Percentiles rank a stretch among this genome's conserved stretches.
Conservation (phyloP, 2,329 filamentous ascomycete species). For the Trichoderma sp. region DNA sequence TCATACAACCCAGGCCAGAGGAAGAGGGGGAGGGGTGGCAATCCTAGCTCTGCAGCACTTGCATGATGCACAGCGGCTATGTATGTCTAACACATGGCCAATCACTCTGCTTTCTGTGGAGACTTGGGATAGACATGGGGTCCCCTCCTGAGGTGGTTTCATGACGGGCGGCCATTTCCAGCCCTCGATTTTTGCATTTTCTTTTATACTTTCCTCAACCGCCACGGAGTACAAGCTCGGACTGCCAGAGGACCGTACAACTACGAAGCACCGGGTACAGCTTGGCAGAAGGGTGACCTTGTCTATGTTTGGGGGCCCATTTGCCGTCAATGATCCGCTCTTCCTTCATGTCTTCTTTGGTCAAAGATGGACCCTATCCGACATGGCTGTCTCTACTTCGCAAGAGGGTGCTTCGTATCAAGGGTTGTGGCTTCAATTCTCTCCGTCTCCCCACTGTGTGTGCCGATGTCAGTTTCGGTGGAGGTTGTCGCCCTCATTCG, state of each 20-base stretch:
- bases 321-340: background rate
- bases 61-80: constrained; percentile 49
- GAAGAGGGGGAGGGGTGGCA: constrained; percentile 28
- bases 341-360: background rate
- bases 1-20: constrained; percentile 22
- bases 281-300: constrained; percentile 1
- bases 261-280: background rate
- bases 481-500: constrained; percentile 32
- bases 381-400: constrained; percentile 14
- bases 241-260: background rate
- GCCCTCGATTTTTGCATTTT: constrained; percentile 17
- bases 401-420: background rate
- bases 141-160: constrained; percentile 38
- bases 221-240: constrained; percentile 11
- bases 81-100: constrained; percentile 44
- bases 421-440: constrained; percentile 25
- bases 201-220: constrained; percentile 4
- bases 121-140: constrained; percentile 35
- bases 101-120: constrained; percentile 32
- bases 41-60: constrained; percentile 43
- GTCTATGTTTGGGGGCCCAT: background rate
- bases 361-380: constrained; percentile 5
- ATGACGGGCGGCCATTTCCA: constrained; percentile 30
- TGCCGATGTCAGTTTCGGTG: constrained; percentile 37
- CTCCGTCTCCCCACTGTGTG: constrained; percentile 32